Evolutionary conservation across 441 rosid species (phyloP).

Genomic region (Breynia disticha): DNA sequence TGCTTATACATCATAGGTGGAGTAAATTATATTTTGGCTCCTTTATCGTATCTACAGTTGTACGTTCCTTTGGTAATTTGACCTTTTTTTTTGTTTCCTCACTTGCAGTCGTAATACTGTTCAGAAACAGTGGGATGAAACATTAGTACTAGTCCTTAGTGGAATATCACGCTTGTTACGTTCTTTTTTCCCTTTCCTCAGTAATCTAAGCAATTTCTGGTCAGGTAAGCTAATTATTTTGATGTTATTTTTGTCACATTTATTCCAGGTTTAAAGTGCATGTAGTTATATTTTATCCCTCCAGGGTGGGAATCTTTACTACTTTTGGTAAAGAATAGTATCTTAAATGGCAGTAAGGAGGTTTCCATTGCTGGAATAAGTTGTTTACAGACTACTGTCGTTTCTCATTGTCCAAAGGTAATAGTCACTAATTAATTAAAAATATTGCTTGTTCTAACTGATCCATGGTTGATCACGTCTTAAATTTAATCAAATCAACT

Average conservation of each 20-base stretch:
- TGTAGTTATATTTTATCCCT: constrained; percentile 7
- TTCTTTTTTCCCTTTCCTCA: constrained; percentile 84
- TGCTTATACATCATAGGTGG: constrained; percentile 99
- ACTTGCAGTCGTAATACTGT: constrained; percentile 90
- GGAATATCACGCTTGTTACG: constrained; percentile 94
- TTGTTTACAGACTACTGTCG: constrained; percentile 78
- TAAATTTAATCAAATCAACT: background rate
- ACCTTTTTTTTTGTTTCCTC: constrained; percentile 5
- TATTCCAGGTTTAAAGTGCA: background rate
- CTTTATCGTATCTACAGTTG: constrained; percentile 12
- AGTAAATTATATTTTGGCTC: constrained; percentile 8
- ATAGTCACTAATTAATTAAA: constrained; percentile 5
- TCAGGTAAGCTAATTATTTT: constrained; percentile 47
- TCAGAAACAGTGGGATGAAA: constrained; percentile 99
- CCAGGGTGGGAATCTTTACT: constrained; percentile 96
- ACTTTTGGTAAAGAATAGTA: constrained; percentile 64
- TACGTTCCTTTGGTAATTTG: background rate
- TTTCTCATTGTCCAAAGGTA: constrained; percentile 81
- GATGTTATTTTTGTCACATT: background rate
- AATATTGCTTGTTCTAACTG: too few species aligned
- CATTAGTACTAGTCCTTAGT: constrained; percentile 90
- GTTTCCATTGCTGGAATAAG: constrained; percentile 89
- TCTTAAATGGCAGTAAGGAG: constrained; percentile 85
- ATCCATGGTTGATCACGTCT: background rate
- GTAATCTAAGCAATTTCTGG: constrained; percentile 75